These are phyloP conservation scores for Sequoia sempervirens DNA, from an alignment of 75 land plant genomes.

Conservation along the genomic window DNA sequence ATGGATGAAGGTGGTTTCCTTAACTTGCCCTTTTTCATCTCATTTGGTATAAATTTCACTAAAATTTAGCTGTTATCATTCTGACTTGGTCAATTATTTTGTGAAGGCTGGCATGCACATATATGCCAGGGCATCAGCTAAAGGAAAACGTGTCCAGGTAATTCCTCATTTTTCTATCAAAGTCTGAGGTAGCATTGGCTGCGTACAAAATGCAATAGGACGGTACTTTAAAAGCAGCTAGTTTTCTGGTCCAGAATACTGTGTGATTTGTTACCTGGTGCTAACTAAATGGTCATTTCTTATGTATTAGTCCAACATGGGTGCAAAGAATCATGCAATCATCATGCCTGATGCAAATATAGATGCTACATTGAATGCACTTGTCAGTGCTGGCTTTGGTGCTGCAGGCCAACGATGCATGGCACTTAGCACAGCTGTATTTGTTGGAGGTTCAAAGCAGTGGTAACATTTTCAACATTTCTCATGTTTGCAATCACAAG, in stretches of 20 bases:
- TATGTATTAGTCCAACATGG: conserved; percentile 69
- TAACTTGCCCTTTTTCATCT: background rate
- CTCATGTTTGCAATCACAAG: background rate
- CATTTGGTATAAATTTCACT: background rate
- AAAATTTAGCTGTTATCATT: background rate
- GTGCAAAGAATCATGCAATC: conserved; percentile 90
- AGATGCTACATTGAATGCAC: conserved; percentile 76
- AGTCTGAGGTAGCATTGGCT: background rate
- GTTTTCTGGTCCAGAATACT: background rate
- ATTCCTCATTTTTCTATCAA: background rate
- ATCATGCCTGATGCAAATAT: conserved; percentile 89
- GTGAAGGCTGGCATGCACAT: conserved; percentile 82
- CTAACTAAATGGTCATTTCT: background rate
- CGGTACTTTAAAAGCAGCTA: background rate
- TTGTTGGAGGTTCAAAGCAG: conserved; percentile 73
- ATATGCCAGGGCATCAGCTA: conserved; percentile 81
- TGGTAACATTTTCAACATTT: conserved; percentile 42
- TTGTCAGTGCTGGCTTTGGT: conserved; percentile 90
- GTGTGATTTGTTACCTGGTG: background rate
- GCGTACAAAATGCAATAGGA: too few species aligned
- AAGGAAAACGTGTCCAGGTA: conserved; percentile 88
- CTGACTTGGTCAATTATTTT: conserved; percentile 12
- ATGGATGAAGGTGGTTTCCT: background rate
- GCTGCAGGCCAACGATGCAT: conserved; percentile 89
- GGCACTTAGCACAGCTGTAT: conserved; percentile 81